Conservation (phyloP, 495 filamentous ascomycete species). For the Xylaria scruposa region DNA sequence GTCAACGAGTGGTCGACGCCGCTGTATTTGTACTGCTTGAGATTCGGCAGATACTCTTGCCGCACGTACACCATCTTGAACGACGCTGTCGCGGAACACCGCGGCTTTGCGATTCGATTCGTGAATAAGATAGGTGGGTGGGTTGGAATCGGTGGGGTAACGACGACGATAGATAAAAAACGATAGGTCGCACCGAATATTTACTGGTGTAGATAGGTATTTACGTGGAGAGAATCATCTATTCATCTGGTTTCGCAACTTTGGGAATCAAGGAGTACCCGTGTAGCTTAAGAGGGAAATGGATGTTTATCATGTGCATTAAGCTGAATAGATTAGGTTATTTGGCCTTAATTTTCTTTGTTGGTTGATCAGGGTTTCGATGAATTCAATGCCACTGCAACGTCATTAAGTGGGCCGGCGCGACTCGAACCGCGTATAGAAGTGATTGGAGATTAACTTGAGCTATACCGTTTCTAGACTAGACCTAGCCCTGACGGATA, state of each 20-base stretch:
- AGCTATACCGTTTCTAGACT: neutral
- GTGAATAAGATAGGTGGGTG: slow-evolving; percentile 1
- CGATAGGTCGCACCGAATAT: neutral
- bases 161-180: neutral
- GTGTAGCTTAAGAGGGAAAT: neutral
- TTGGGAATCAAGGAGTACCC: neutral
- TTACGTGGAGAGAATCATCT: neutral
- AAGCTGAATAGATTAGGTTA: neutral
- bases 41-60: slow-evolving; percentile 83
- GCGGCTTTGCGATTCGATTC: neutral
- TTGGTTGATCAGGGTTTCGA: slow-evolving; percentile 12
- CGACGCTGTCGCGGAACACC: slow-evolving; percentile 13
- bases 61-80: slow-evolving; percentile 81
- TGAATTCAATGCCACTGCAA: slow-evolving; percentile 15
- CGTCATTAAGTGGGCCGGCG: slow-evolving; percentile 27
- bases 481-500: neutral
- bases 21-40: slow-evolving; percentile 91
- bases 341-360: slow-evolving; percentile 27
- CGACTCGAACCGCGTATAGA: slow-evolving; percentile 6
- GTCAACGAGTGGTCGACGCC: slow-evolving; percentile 86
- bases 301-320: neutral
- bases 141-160: neutral
- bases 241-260: neutral
- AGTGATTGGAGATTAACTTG: neutral
- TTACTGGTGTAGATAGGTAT: neutral